phyloP scores from a whole-genome alignment of 1,284 basidiomycete genomes.

The Volvariella surrecta region DNA sequence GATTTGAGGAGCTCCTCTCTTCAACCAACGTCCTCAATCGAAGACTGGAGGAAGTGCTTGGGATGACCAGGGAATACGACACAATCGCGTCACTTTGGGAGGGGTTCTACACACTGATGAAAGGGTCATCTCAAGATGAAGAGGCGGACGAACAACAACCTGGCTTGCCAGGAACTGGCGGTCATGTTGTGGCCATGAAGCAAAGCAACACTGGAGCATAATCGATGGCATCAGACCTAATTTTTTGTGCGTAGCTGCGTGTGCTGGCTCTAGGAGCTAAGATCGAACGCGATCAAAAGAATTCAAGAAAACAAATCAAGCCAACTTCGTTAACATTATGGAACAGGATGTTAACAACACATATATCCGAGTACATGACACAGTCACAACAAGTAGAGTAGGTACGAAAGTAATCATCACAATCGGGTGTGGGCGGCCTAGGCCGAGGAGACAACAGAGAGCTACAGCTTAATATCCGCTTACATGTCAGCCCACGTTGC shows the following conservation, averaged over 20 bases:
- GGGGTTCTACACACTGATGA: conserved; percentile 75
- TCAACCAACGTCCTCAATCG: conserved; percentile 88
- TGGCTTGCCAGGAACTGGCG: conserved; percentile 59
- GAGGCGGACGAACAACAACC: conserved; percentile 17
- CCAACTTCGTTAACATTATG: too few species aligned
- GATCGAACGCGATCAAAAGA: too few species aligned
- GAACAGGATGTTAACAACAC: conserved; percentile 19
- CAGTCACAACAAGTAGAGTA: conserved; percentile 19
- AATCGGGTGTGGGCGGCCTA: too few species aligned
- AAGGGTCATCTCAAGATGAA: conserved; percentile 24
- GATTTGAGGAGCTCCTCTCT: conserved; percentile 83
- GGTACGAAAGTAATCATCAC: conserved; percentile 4
- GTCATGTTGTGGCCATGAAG: conserved; percentile 42
- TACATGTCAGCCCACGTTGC: conserved; percentile 67
- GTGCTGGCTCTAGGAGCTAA: too few species aligned
- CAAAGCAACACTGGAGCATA: conserved; percentile 13
- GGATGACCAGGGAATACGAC: conserved; percentile 89
- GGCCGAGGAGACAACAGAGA: conserved; percentile 21
- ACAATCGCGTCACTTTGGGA: conserved; percentile 87
- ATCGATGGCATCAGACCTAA: neutral
- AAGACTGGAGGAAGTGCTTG: conserved; percentile 85
- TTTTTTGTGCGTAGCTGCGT: too few species aligned
- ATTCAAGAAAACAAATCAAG: too few species aligned
- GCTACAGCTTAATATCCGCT: conserved; percentile 16
- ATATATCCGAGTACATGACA: conserved; percentile 44